These are phyloP conservation scores for Sugiyamaella chiloensis DNA, from an alignment of 805 yeast species.

Conservation along the genomic window DNA sequence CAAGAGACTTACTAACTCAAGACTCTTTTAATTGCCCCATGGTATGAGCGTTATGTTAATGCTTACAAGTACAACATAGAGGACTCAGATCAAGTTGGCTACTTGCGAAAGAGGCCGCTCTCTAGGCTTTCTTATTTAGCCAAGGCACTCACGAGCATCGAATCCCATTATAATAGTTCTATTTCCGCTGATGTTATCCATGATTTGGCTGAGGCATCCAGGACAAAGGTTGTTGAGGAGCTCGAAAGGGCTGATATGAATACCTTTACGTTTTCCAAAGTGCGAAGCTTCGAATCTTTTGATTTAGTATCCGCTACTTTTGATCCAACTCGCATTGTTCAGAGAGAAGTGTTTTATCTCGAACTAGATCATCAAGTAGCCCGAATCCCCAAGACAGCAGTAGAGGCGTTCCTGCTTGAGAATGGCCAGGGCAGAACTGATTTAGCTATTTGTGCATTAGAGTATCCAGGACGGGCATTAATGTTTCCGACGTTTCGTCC, in stretches of 20 bases:
- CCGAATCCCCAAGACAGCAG: conserved; percentile 7
- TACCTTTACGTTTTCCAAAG: conserved; percentile 19
- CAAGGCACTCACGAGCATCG: conserved; percentile 12
- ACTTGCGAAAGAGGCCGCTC: conserved; percentile 19
- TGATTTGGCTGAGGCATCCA: conserved; percentile 11
- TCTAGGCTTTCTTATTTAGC: conserved; percentile 16
- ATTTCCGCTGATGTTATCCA: conserved; percentile 4
- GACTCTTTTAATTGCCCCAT: conserved; percentile 3
- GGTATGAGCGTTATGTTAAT: conserved; percentile 14
- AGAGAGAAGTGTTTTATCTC: conserved; percentile 18
- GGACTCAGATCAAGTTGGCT: conserved; percentile 15
- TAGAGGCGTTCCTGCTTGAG: conserved; percentile 19
- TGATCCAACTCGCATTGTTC: conserved; percentile 15
- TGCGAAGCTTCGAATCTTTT: conserved; percentile 19
- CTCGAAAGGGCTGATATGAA: conserved; percentile 16
- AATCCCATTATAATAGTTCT: background rate
- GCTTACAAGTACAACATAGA: conserved; percentile 16
- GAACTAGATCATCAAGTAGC: conserved; percentile 17
- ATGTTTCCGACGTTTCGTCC: conserved; percentile 23
- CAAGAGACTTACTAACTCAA: too few species aligned
- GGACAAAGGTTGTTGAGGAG: conserved; percentile 12
- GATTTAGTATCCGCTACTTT: conserved; percentile 20
- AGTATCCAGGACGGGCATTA: conserved; percentile 24
- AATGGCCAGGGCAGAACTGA: conserved; percentile 4
- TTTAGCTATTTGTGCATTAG: conserved; percentile 23